Base-by-base conservation (phyloP, 495 filamentous ascomycete genomes). In the Xylaria longipes region DNA sequence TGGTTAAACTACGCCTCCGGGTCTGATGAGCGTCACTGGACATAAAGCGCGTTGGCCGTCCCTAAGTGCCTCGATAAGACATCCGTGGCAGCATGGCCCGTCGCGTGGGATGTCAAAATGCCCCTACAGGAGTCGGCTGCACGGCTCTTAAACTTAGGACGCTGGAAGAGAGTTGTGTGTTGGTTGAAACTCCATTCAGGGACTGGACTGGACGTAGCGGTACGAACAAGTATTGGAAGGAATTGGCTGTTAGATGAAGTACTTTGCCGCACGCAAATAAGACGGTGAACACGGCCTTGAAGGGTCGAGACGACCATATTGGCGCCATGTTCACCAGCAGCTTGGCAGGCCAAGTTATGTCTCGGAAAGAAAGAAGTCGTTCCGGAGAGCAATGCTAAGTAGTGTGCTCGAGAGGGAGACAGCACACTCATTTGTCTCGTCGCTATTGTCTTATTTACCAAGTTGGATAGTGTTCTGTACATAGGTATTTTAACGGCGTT, bases 1-100 rank as follows among this genome's bases (percentile, higher is more conserved):
- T 52, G 8, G 46, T 58, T 22, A 39, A 70, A 70, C 25, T 15
- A 58, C n/a, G 41, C 50, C 43, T 65, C 43, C 3, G 57, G 41
- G 14, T 39, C n/a, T 46, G 58, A 58, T 4, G 65, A 43, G 43
- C 68, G 57, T 41, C 65, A 70, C 58, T 70, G 58, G 17, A 70
- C 46, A 22, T 63, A 63, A 5, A 70, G 57, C 4, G 39, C n/a
- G 58, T 64, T 63, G 27, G 68, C 65, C 14, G 58, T 27, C 8
- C 37, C 45, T 15, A 64, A 64, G 17, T 70, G 68, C 45, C 8
- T 35, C 12, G 29, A 33, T 20, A 54, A 31, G 17, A 70, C 43
- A n/a, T 27, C 45, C n/a, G 57, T 14, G 33, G 37, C 29, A 37
- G 17, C 46, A 37, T 37, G 25, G 35, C 46, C 65, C 7, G 48